Conservation (phyloP, 2,329 filamentous ascomycete species). For the Epichloe aotearoae region DNA sequence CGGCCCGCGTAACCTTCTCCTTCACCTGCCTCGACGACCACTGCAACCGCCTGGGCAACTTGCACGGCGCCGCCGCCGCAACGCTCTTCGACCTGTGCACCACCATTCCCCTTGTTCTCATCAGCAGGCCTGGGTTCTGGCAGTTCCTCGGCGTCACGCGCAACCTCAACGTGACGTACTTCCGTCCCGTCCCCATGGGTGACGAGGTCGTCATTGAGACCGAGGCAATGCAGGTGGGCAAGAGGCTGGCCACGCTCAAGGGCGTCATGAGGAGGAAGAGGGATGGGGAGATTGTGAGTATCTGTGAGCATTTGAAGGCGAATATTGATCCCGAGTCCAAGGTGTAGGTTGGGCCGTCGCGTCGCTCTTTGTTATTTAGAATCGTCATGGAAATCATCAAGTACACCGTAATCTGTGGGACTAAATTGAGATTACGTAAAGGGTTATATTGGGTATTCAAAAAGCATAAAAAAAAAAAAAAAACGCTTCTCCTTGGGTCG, state of each 20-base stretch:
- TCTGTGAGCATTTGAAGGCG: constrained; percentile 53
- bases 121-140: constrained; percentile 48
- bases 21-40: constrained; percentile 37
- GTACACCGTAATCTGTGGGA: too few species aligned
- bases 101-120: constrained; percentile 40
- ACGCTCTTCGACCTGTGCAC: constrained; percentile 57
- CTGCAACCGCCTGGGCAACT: constrained; percentile 39
- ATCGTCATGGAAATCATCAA: too few species aligned
- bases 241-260: constrained; percentile 36
- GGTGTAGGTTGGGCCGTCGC: constrained; percentile 8
- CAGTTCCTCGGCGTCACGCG: constrained; percentile 49
- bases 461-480: too few species aligned
- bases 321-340: constrained; percentile 38
- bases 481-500: too few species aligned
- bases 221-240: constrained; percentile 45
- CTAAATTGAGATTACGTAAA: too few species aligned
- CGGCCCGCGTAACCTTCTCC: constrained; percentile 29
- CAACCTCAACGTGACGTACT: constrained; percentile 52
- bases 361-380: too few species aligned
- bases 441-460: too few species aligned
- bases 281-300: constrained; percentile 39
- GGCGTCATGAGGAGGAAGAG: constrained; percentile 40
- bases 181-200: constrained; percentile 45
- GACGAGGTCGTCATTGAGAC: constrained; percentile 38
- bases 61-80: constrained; percentile 51